phyloP scores from a whole-genome alignment of 179 eudicot species.

The Beta corolliflora region DNA sequence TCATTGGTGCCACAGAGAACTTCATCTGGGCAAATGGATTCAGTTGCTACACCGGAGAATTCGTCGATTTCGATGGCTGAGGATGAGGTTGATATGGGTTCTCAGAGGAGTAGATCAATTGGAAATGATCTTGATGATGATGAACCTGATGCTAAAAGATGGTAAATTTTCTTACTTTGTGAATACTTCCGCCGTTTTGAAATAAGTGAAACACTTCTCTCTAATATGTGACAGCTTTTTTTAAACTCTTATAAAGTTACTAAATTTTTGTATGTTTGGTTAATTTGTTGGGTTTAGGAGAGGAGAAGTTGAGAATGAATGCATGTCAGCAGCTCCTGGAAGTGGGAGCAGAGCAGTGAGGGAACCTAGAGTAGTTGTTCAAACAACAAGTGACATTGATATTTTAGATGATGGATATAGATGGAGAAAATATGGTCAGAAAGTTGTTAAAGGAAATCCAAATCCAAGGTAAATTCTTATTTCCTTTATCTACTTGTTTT shows the following conservation, averaged over 20 bases:
- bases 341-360: conserved; percentile 62
- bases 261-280: too few relatives aligned
- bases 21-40: conserved; percentile 45
- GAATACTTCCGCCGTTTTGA: too few relatives aligned
- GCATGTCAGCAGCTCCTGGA: conserved; percentile 55
- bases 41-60: conserved; percentile 60
- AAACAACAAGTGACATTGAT: conserved; percentile 81
- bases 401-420: conserved; percentile 87
- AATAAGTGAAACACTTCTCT: too few relatives aligned
- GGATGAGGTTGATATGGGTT: conserved; percentile 55
- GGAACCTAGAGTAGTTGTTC: conserved; percentile 88
- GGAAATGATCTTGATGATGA: conserved; percentile 58
- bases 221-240: too few relatives aligned
- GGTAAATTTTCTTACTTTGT: conserved; percentile 34
- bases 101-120: conserved; percentile 54
- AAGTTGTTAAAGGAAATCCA: conserved; percentile 84
- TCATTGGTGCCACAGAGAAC: conserved; percentile 36
- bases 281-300: conserved; percentile 38
- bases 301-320: conserved; percentile 57
- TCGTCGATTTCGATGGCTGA: conserved; percentile 64
- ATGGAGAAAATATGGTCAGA: conserved; percentile 94
- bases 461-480: conserved; percentile 64
- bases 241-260: too few relatives aligned
- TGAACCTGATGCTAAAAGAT: conserved; percentile 67
- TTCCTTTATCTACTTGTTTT: not conserved